Evolutionary conservation across 768 basidiomycete genomes (phyloP).

Genomic region (Boletus rex-veris): DNA sequence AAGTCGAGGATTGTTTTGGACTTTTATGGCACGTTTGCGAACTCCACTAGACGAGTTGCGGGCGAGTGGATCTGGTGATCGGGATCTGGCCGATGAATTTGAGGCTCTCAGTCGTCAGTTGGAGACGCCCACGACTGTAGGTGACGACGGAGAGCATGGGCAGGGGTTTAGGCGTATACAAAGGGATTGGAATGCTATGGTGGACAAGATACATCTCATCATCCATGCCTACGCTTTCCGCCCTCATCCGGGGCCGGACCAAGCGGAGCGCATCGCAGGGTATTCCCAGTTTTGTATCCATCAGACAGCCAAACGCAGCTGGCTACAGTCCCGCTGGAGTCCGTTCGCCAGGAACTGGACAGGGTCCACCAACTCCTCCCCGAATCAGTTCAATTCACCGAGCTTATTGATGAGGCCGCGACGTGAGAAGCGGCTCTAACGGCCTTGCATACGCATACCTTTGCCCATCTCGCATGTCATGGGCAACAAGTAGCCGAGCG

Average conservation of each 20-base stretch:
- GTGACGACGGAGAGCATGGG: conserved; percentile 9
- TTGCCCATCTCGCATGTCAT: conserved; percentile 30
- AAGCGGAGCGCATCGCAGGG: neutral
- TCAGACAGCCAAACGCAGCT: conserved; percentile 16
- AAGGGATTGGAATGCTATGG: conserved; percentile 23
- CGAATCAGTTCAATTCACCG: conserved; percentile 2
- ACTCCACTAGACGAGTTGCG: conserved; percentile 25
- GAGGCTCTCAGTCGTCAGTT: conserved; percentile 19
- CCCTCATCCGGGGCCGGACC: conserved; percentile 22
- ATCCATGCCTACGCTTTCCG: conserved; percentile 28
- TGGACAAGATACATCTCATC: conserved; percentile 33
- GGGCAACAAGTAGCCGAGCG: conserved; percentile 10
- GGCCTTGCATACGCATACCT: conserved; percentile 15
- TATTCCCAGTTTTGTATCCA: conserved; percentile 10
- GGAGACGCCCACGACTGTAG: conserved; percentile 11
- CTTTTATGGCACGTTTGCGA: conserved; percentile 19
- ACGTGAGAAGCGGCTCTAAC: conserved; percentile 9
- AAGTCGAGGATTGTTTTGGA: conserved; percentile 27
- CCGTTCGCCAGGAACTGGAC: conserved; percentile 15
- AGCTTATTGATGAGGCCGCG: conserved; percentile 12
- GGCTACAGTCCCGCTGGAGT: neutral
- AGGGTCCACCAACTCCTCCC: conserved; percentile 11
- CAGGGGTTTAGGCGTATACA: conserved; percentile 17
- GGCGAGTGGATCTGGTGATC: conserved; percentile 1
- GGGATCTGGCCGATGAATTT: conserved; percentile 18